Conservation (phyloP, 345 rosid species). For the Carallia brachiata region DNA sequence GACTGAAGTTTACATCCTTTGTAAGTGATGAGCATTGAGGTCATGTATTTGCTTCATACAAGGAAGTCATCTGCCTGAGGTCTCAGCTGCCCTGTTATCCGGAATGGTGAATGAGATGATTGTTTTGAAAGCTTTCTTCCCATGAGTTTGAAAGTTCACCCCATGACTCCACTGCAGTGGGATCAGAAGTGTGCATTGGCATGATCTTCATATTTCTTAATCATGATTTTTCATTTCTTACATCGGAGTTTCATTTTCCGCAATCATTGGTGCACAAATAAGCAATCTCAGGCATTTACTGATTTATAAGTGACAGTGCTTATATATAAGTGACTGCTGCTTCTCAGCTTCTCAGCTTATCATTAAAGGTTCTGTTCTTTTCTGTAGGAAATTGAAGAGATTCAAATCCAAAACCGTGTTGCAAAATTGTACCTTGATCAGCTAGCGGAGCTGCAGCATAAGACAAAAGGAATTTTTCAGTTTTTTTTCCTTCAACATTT, state of each 20-base stretch:
- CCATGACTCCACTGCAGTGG: background rate
- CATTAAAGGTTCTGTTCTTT: background rate
- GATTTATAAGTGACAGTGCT: background rate
- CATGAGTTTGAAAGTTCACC: background rate
- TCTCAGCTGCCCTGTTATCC: background rate
- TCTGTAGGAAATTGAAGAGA: slow-evolving; percentile 62
- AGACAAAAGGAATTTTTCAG: no score
- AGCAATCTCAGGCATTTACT: background rate
- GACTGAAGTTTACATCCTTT: background rate
- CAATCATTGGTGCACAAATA: background rate
- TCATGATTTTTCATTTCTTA: background rate
- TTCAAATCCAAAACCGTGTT: slow-evolving; percentile 38
- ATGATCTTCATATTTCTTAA: background rate
- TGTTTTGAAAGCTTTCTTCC: background rate
- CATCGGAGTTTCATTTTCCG: background rate
- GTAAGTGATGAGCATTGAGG: background rate
- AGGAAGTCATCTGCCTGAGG: background rate
- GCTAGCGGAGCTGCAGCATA: slow-evolving; percentile 46
- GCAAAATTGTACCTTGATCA: slow-evolving; percentile 49
- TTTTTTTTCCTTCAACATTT: no score
- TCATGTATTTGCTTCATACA: background rate
- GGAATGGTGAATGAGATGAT: background rate
- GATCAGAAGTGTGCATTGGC: background rate
- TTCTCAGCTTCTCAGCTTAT: background rate
- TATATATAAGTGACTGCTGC: background rate